Percentiles rank a stretch among this genome's conserved stretches.
Conservation (phyloP, 1,284 basidiomycete genomes). For the Ceraceosorus bombacis region DNA sequence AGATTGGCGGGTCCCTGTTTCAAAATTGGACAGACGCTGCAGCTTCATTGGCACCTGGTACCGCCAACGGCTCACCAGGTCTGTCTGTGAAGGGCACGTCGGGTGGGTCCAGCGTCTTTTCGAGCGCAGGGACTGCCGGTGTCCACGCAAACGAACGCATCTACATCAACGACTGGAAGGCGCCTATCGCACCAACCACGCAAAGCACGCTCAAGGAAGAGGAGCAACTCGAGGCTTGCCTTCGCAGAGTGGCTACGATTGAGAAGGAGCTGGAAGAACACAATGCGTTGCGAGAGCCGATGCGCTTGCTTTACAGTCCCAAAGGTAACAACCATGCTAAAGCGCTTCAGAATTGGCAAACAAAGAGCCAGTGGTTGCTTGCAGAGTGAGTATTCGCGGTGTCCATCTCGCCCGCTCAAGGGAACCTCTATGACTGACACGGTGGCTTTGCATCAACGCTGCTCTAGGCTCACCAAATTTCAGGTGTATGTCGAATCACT, state of each 20-base stretch:
- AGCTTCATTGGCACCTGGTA: neutral
- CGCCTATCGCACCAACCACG: conserved; percentile 72
- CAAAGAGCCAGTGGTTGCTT: conserved; percentile 75
- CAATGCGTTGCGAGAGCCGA: conserved; percentile 73
- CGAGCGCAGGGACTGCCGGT: conserved; percentile 1
- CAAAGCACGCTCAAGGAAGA: conserved; percentile 84
- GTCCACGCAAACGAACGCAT: conserved; percentile 57
- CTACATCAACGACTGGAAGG: conserved; percentile 89
- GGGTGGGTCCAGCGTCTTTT: neutral
- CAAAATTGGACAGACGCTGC: conserved; percentile 14
- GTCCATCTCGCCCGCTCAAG: neutral
- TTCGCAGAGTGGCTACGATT: conserved; percentile 51
- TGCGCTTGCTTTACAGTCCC: conserved; percentile 69
- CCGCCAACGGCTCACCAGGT: neutral
- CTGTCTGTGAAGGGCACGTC: neutral
- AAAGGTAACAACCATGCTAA: conserved; percentile 67
- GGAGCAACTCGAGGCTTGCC: conserved; percentile 55
- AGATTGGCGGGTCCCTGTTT: conserved; percentile 7
- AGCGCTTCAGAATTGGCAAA: conserved; percentile 82
- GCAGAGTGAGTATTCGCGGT: conserved; percentile 55
- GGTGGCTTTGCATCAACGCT: conserved; percentile 67
- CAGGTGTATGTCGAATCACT: conserved; percentile 88
- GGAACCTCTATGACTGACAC: neutral
- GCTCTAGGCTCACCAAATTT: conserved; percentile 87
- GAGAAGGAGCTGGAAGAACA: conserved; percentile 74